These are phyloP conservation scores for Trypanosoma cruzi DNA, from an alignment of 208 protist species.

Conservation along the genomic window DNA sequence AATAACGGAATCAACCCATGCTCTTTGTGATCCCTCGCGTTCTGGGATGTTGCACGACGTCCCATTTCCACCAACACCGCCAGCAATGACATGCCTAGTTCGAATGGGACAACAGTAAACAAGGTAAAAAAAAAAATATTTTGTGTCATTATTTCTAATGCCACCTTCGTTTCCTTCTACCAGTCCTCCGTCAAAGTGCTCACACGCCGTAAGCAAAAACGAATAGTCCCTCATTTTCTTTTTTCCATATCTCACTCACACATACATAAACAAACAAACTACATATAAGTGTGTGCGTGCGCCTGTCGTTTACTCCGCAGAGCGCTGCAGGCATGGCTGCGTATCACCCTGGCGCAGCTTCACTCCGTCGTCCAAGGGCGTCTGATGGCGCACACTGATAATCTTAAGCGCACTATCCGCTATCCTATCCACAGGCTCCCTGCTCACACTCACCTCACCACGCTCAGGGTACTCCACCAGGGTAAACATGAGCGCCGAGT, in stretches of 20 bases:
- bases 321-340: conserved; percentile 87
- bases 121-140: no score
- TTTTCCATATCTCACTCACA: neutral
- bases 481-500: conserved; percentile 86
- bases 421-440: conserved; percentile 54
- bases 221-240: neutral
- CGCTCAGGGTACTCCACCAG: conserved; percentile 91
- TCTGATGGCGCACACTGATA: conserved; percentile 87
- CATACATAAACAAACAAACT: no score
- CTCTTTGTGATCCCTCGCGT: no score
- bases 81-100: no score
- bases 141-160: no score
- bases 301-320: conserved; percentile 49
- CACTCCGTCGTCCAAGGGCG: conserved; percentile 75
- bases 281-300: neutral
- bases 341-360: conserved; percentile 67
- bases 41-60: no score
- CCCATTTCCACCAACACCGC: no score
- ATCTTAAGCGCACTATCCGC: conserved; percentile 64
- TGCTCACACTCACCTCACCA: conserved; percentile 76
- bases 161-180: no score
- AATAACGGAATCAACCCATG: no score
- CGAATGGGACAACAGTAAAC: no score
- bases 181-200: no score
- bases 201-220: neutral